phyloP scores from a whole-genome alignment of 2,329 filamentous ascomycete species.

The Nigrospora osmanthi region DNA sequence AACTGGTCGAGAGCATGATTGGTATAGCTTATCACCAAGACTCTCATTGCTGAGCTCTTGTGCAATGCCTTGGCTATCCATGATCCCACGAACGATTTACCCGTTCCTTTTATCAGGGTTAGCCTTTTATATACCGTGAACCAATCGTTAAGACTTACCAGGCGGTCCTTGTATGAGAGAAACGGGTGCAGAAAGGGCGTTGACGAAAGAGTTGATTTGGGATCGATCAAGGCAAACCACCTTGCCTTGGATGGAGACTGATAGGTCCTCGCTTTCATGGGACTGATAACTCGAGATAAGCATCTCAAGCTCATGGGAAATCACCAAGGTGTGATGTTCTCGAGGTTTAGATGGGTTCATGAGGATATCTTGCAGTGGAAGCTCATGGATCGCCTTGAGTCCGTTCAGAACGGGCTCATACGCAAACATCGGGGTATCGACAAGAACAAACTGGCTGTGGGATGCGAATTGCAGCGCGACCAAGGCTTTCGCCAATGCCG shows the following conservation, averaged over 20 bases:
- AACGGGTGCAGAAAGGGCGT: slow-evolving; percentile 43
- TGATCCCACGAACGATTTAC: slow-evolving; percentile 68
- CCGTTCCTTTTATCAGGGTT: slow-evolving; percentile 44
- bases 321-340: no score
- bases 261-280: background rate
- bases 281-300: no score
- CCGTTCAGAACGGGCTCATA: slow-evolving; percentile 59
- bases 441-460: slow-evolving; percentile 41
- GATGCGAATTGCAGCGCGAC: slow-evolving; percentile 25
- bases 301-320: no score
- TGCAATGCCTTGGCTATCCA: slow-evolving; percentile 50
- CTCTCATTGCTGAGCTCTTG: slow-evolving; percentile 34
- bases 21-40: slow-evolving; percentile 61
- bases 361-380: slow-evolving; percentile 49
- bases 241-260: background rate
- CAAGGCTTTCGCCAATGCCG: slow-evolving; percentile 38
- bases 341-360: slow-evolving; percentile 21
- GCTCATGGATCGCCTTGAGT: slow-evolving; percentile 44
- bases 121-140: background rate
- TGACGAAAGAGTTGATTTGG: slow-evolving; percentile 48
- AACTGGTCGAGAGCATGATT: slow-evolving; percentile 63
- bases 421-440: slow-evolving; percentile 60
- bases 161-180: slow-evolving; percentile 67
- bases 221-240: slow-evolving; percentile 24
- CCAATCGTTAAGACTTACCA: slow-evolving; percentile 30